Conservation (phyloP, 768 basidiomycete genomes). For the Lyophyllum decastes region DNA sequence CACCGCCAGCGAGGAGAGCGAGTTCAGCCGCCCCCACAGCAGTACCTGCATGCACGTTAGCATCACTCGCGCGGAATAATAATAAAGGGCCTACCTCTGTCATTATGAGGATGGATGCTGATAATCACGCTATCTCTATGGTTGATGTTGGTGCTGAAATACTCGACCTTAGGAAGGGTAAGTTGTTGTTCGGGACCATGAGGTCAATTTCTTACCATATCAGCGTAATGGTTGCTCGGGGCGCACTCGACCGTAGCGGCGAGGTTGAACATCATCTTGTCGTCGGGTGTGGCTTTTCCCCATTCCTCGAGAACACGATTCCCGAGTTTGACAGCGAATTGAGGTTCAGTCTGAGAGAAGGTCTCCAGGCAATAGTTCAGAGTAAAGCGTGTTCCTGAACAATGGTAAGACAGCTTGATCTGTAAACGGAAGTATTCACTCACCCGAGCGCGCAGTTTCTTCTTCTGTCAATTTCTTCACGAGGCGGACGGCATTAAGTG, state of each 20-base stretch:
- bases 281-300: constrained; percentile 61
- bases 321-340: constrained; percentile 77
- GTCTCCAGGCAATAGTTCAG: constrained; percentile 88
- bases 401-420: background rate
- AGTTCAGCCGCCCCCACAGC: constrained; percentile 82
- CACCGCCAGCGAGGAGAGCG: constrained; percentile 74
- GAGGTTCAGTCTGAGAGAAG: constrained; percentile 83
- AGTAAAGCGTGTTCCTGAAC: constrained; percentile 58
- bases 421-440: background rate
- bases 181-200: background rate
- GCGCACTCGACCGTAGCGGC: constrained; percentile 85
- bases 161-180: constrained; percentile 58
- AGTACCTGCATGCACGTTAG: constrained; percentile 45
- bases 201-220: constrained; percentile 50
- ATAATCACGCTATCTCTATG: constrained; percentile 72
- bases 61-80: background rate
- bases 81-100: constrained; percentile 52
- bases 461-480: constrained; percentile 69
- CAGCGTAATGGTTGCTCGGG: constrained; percentile 84
- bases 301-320: constrained; percentile 72
- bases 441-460: constrained; percentile 61
- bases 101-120: constrained; percentile 82
- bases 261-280: constrained; percentile 81
- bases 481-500: constrained; percentile 68
- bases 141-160: constrained; percentile 70